Percentiles rank a stretch among this genome's conserved stretches.
These are phyloP conservation scores for Penicillium lividum DNA, from an alignment of 495 filamentous ascomycete genomes.

Conservation along the genomic window DNA sequence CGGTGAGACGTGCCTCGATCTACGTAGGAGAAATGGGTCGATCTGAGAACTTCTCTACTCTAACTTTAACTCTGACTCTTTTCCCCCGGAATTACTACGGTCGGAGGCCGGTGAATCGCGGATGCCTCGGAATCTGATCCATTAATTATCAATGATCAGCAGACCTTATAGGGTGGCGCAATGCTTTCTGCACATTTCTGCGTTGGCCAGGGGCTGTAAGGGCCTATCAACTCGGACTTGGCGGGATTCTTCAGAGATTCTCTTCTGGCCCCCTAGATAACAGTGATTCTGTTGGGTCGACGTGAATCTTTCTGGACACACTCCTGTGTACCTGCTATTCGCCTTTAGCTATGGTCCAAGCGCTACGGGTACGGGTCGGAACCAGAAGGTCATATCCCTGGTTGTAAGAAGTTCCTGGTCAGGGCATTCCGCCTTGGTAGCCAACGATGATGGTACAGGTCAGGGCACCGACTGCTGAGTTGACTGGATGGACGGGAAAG, in stretches of 20 bases:
- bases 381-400: not conserved
- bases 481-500: not conserved
- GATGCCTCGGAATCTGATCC: slow-evolving; percentile 4
- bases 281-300: not conserved
- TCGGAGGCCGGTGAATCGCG: slow-evolving; percentile 5
- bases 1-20: slow-evolving; percentile 11
- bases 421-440: not conserved
- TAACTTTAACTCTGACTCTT: not conserved
- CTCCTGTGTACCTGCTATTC: not conserved
- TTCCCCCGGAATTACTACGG: not conserved
- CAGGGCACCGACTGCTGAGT: not conserved
- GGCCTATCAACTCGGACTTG: slow-evolving; percentile 12
- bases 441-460: not conserved
- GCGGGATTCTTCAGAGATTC: slow-evolving; percentile 9
- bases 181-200: not conserved
- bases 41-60: not conserved
- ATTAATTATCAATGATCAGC: slow-evolving; percentile 8
- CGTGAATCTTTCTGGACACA: not conserved
- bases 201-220: slow-evolving; percentile 5
- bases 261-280: slow-evolving; percentile 7
- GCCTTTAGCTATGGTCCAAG: slow-evolving; percentile 9
- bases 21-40: not conserved
- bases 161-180: slow-evolving; percentile 7
- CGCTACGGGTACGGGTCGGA: slow-evolving; percentile 4
- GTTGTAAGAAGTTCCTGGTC: not conserved